Evolutionary conservation across 176 grass and related monocot species (phyloP), one percentile per base, ranked within the genome.

Genomic region (Chloris gayana): DNA sequence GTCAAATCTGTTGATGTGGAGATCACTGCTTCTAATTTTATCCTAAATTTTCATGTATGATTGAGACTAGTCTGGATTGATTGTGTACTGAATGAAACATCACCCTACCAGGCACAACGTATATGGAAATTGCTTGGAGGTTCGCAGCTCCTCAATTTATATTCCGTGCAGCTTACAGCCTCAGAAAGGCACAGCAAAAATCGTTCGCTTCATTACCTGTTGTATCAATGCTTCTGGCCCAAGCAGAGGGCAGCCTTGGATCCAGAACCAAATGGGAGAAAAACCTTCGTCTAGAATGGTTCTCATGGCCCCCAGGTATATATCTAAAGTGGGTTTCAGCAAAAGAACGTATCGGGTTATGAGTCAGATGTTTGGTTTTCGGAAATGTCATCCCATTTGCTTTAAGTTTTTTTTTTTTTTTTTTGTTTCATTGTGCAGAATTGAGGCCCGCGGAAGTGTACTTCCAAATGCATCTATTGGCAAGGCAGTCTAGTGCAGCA

Each of bases 381-480:
- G 35, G 27, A n/a, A 12, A 54, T 22, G 29, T 3, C 5, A 33
- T 44, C 18, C 3, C 57, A 14, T 60, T 81, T 34, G 12, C 30
- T 64, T 62, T 24, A 50, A 47, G 1, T 19, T 39, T 75, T 75
- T 47, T 0, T 8, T 74, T 83, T 69, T 27, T 0, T 19, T 39
- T 75, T 75, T 47, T 0, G 11, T 74, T 83, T 69, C 33, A 51
- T 86, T 34, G 61, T 14, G 24, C 90, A 98, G 95, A 94, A 76
- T 66, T 87, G 88, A 78, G 90, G 66, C 90, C 95, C 18, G 92
- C 95, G 1, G 90, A 95, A 75, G 69, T 93, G 29, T 98, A 98
- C 64, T 95, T 98, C 66, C 95, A 98, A 87, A 98, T 95, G 92
- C 92, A 98, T 56, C 80, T 98, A 51, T 68, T 98, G 73, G 92